Conservation (phyloP, 164 flowering plant genomes). For the Pachysandra terminalis region DNA sequence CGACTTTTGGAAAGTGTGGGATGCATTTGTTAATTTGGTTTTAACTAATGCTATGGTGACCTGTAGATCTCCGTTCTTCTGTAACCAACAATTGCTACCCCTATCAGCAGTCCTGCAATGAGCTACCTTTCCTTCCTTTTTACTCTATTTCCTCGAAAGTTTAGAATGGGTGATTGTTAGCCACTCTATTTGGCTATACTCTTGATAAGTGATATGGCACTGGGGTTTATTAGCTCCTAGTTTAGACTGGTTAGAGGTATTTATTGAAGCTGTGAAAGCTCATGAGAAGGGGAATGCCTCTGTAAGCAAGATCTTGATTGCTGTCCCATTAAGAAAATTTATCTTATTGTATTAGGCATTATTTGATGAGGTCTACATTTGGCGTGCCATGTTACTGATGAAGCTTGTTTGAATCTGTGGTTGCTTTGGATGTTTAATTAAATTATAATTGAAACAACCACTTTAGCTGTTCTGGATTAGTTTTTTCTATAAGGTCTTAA, state of each 20-base stretch:
- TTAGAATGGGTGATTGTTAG: neutral
- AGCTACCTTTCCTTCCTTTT: neutral
- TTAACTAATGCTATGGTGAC: neutral
- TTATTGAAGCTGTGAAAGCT: neutral
- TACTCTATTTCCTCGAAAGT: neutral
- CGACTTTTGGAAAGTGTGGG: neutral
- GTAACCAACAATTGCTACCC: neutral
- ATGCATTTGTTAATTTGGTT: neutral
- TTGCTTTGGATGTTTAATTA: no score
- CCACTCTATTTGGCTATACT: neutral
- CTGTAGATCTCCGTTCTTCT: neutral
- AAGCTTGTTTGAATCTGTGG: no score
- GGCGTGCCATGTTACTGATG: no score
- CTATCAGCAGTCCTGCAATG: neutral
- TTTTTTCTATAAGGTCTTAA: no score
- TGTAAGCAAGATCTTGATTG: no score
- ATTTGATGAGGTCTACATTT: no score
- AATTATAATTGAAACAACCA: no score
- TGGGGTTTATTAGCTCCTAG: neutral
- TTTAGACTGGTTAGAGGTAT: neutral
- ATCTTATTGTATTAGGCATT: no score
- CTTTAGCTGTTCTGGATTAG: no score
- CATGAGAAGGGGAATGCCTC: neutral
- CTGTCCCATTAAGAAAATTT: no score
- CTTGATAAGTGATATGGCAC: neutral